Evolutionary conservation across 768 basidiomycete genomes (phyloP), one percentile per base, ranked within the genome.

Genomic region (Hygrophorus russula): DNA sequence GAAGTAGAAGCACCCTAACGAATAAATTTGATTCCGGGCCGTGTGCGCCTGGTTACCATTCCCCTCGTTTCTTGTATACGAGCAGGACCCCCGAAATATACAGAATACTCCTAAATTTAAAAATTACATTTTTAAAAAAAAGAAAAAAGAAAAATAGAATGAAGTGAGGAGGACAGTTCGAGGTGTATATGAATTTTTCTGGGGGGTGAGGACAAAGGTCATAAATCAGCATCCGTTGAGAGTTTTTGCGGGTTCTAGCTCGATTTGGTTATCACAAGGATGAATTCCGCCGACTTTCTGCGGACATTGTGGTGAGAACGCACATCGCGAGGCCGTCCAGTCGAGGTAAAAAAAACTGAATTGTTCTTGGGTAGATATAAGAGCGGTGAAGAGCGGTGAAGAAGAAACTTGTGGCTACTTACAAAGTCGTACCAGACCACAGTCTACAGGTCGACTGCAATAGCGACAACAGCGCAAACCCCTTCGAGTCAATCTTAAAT

Each of bases 401-500:
- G 17, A 18, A 38, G 36, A 38, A 38, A 8, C 36, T 14, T 20
- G 36, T 2, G 33, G 17, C 33, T n/a, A n/a, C n/a, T n/a, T n/a
- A n/a, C n/a, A n/a, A n/a, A n/a, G n/a, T 44, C 48, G 53, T 54
- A 56, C 53, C 56, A 51, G 53, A 48, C 48, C 55, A 59, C 54
- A 62, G 69, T 69, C 67, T 62, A 65, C n/a, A n/a, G n/a, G n/a
- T n/a, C n/a, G n/a, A n/a, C n/a, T n/a, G n/a, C n/a, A n/a, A n/a
- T n/a, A n/a, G n/a, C n/a, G 65, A 70, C 67, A 61, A 59, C 39
- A 66, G 65, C 66, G 67, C 65, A 64, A 65, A 66, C 64, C 59
- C 57, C 59, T 59, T 64, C 60, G 64, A 60, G 56, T 61, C 63
- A 69, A 71, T 69, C 68, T 70, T 66, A 69, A 70, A 65, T 65